Base-by-base conservation (phyloP, 1,284 basidiomycete genomes). In the Bondarzewia mesenterica region DNA sequence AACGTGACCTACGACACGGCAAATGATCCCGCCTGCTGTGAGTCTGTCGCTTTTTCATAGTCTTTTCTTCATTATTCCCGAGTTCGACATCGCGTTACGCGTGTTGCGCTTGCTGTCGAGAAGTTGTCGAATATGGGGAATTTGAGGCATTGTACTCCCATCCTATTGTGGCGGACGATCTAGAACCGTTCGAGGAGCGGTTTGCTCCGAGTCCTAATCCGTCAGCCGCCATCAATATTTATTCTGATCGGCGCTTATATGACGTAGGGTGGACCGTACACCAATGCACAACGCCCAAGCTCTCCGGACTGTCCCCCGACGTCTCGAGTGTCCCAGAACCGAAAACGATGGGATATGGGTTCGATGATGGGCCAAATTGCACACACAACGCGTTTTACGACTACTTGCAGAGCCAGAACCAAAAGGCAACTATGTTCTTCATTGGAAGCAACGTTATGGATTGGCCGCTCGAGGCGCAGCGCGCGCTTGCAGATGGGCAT, bases 381-480 rank as follows among this genome's bases (percentile, higher is more conserved):
- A 82, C 74, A 2, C 75, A 79, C 49, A 75, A 79, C 46, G 68
- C 68, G 4, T 79, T 85, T 51, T 82, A 87, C 47, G 68, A 84
- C 57, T 85, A 71, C 56, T 68, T 91, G 49, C 59, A 70, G 32
- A 62, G 73, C 42, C 68, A 87, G 53, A 70, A 85, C 52, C 73
- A 90, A 65, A 85, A 80, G 68, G 80, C 88, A 18, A 90, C 87
- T 5, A 72, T 80, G 73, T 91, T 87, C 66, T 91, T 81, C 62
- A 78, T 90, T 49, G 88, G 89, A 32, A 87, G 85, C 46, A 89
- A 85, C 40, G 77, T 88, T 43, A 74, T 82, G 56, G 73, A 87
- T 56, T 86, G 82, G 63, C 77, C 85, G 20, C 74, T 82, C 4
- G 78, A 87, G 58, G 85, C 86, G 46, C 74, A 85, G 46, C 76